phyloP scores from a whole-genome alignment of 208 protist genomes.

The Tetramitus jugosus region DNA sequence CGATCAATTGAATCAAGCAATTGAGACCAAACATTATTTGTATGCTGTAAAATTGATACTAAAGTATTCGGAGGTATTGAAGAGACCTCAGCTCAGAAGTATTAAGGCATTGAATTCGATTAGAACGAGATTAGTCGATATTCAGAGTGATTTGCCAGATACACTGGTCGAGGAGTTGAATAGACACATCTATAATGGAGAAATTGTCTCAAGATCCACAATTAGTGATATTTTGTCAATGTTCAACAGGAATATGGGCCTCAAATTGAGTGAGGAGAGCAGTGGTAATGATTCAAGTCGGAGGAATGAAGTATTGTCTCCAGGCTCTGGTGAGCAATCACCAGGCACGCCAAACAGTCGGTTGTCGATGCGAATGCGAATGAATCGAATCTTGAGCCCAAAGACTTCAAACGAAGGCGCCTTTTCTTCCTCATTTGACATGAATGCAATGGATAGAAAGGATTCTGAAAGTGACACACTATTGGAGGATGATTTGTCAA shows the following conservation, averaged over 20 bases:
- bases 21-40: slow-evolving; percentile 5
- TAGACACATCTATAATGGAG: background rate
- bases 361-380: too few species aligned
- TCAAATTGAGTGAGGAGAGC: background rate
- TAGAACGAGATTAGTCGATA: background rate
- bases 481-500: background rate
- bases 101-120: background rate
- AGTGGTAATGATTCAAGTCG: background rate
- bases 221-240: background rate
- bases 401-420: too few species aligned
- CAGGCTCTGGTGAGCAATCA: too few species aligned
- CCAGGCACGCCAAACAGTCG: too few species aligned
- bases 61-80: background rate
- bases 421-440: too few species aligned
- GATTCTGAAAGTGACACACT: background rate
- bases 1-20: background rate
- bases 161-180: background rate
- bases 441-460: background rate
- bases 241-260: too few species aligned
- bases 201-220: background rate
- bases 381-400: background rate
- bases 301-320: too few species aligned
- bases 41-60: background rate
- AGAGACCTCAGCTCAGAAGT: background rate
- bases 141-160: background rate